Conservation (phyloP, 352 stramenopile species). For the Aphanomyces cochlioides region DNA sequence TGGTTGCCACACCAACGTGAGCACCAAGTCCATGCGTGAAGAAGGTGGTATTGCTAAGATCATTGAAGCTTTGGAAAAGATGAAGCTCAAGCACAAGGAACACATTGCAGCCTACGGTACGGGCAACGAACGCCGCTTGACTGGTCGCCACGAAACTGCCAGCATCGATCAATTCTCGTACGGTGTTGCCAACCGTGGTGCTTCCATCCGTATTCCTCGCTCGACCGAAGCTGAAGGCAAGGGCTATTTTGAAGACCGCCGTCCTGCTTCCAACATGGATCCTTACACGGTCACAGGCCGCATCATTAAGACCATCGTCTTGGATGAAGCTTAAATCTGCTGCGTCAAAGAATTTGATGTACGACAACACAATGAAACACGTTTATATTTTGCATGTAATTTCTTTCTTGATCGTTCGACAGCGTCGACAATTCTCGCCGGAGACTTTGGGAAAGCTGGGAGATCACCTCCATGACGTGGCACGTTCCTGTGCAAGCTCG, state of each 20-base stretch:
- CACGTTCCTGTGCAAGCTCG: too few relatives aligned
- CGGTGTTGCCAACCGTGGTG: slow-evolving; percentile 96
- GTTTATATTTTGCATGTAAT: background rate
- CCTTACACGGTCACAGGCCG: slow-evolving; percentile 96
- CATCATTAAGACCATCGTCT: slow-evolving; percentile 95
- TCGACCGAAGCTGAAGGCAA: slow-evolving; percentile 87
- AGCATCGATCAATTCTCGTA: slow-evolving; percentile 96
- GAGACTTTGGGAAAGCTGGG: too few relatives aligned
- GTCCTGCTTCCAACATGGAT: slow-evolving; percentile 97
- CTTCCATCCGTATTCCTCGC: slow-evolving; percentile 91
- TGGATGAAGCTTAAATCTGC: slow-evolving; percentile 58
- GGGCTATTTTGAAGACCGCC: slow-evolving; percentile 83
- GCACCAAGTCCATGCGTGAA: slow-evolving; percentile 94
- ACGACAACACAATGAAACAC: slow-evolving; percentile 1
- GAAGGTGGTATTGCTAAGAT: slow-evolving; percentile 91
- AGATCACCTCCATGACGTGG: too few relatives aligned
- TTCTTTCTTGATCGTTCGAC: background rate
- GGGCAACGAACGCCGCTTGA: slow-evolving; percentile 96
- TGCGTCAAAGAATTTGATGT: background rate
- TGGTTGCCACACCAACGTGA: slow-evolving; percentile 96
- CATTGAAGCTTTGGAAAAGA: slow-evolving; percentile 97
- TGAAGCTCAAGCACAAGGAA: slow-evolving; percentile 95
- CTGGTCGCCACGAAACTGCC: slow-evolving; percentile 94
- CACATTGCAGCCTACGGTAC: slow-evolving; percentile 96
- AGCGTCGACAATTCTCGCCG: background rate